Base-by-base conservation (phyloP, 148 eudicot species). In the Drosera capensis region DNA sequence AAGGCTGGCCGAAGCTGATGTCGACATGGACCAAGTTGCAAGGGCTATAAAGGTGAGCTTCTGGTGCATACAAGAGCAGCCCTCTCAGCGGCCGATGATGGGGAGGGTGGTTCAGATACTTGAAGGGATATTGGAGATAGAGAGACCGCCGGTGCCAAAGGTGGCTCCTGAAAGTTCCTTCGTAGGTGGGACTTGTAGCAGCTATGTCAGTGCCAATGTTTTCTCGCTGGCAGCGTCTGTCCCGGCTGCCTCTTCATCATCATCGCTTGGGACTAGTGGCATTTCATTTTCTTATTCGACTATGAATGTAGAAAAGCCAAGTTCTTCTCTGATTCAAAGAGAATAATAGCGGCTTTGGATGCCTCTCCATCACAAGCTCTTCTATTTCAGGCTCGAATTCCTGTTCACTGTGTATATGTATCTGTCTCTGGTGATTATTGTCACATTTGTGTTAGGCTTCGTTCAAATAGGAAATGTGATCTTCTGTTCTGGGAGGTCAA, bases 51-150 rank as follows among this genome's bases (percentile, higher is more conserved):
- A 53, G 51, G 85, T 79, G 37, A 70, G 96, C 44, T 82, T 86
- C 63, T 86, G 94, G 96, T 86, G 96, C 57, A 86, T 86, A 20
- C 85, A 79, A 57, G 88, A 86, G 54, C 88, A 86, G 41, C 85
- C 88, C 9, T 71, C 82, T 45, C 79, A 67, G 14, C 73, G 96
- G 67, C 88, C 94, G 1, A 71, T 48, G 67, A 86, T 86, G 88
- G 88, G 94, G 18, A 82, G 68, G 58, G 94, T 86, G n/a, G 93
- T 86, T 45, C 87, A 78, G 51, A 78, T 86, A 94, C 46, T 86
- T 1, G 96, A 86, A 64, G 96, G 96, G 17, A 60, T 86, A 25
- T 39, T 66, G 34, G 82, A 64, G 50, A 73, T 86, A 9, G 72
- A 69, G 28, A 73, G 44, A 55, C 84, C 94, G 7, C 96, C 87